Base-by-base conservation (phyloP, 345 rosid genomes). In the Rhizophora apiculata region DNA sequence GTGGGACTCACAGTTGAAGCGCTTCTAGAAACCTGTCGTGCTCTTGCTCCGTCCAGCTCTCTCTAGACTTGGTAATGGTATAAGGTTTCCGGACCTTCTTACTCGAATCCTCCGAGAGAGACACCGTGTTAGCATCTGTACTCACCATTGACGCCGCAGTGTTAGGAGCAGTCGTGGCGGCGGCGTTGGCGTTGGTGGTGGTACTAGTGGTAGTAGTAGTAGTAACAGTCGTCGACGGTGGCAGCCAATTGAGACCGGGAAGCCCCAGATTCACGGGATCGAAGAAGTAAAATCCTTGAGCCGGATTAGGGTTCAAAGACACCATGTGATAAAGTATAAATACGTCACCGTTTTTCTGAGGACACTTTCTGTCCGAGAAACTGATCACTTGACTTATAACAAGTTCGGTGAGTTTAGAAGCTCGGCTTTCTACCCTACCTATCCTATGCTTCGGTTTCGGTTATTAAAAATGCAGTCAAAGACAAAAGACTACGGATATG, bases 1-100 rank as follows among this genome's bases (percentile, higher is more conserved):
- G 43, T 36, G 52, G 36, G 27, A 81, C 90, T 80, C 72, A 91
- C 98, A 94, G 77, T 24, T 89, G 95, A 52, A 94, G 95, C 64
- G 97, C 97, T 90, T 94, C 98, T 63, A 94, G 82, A 80, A 91
- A 94, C 81, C 85, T 87, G 74, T 94, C 98, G 70, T 89, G 98
- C 73, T 91, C 98, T 73, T 85, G 96, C 58, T 94, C 97, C 0
- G 93, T 89, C 98, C 98, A 91, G 83, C 84, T 94, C 92, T 94
- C 98, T 71, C 98, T 85, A 71, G 96, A 89, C 80, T 94, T 94
- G 16, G 93, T 91, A 61, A 91, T 88, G 0, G 96, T 94, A 79
- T 94, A 94, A 1, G 96, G 97, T 82, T 94, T 94, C 68, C 98
- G 85, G 52, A 88, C 80, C 87, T 91, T 94, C 97, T 80, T 85